phyloP scores from a whole-genome alignment of 257 asterid genomes.

The Misopates orontium region DNA sequence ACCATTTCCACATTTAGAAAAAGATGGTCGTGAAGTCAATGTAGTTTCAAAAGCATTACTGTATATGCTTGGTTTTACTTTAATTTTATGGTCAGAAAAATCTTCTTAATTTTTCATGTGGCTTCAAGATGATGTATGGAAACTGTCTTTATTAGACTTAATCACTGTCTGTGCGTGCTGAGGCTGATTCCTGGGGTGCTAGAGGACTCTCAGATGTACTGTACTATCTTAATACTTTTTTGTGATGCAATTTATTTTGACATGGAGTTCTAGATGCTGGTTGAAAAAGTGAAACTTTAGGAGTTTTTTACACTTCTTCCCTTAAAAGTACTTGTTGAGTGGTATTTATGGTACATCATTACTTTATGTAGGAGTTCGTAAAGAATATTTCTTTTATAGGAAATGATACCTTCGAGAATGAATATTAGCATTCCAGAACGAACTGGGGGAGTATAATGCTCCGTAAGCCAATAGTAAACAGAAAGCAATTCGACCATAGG shows the following conservation, averaged over 20 bases:
- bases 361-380: not conserved
- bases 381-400: not conserved
- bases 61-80: conserved; percentile 3
- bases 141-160: not conserved
- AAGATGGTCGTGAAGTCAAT: conserved; percentile 15
- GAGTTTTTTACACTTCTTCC: not conserved
- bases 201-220: not conserved
- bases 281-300: not conserved
- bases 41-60: conserved; percentile 13
- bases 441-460: not conserved
- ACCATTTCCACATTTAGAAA: conserved; percentile 18
- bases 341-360: not conserved
- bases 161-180: not conserved
- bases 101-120: conserved; percentile 10
- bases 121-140: conserved; percentile 5
- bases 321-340: not conserved
- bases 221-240: not conserved
- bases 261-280: not conserved
- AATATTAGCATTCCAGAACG: too few relatives aligned
- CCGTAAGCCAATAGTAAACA: not conserved
- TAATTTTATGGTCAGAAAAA: conserved; percentile 1
- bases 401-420: not conserved
- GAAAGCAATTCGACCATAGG: not conserved
- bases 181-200: conserved; percentile 18
- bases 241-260: not conserved